Evolutionary conservation across 2,329 filamentous ascomycete genomes (phyloP), one percentile per base, ranked within the genome.

Genomic region (Clarireedia paspali): DNA sequence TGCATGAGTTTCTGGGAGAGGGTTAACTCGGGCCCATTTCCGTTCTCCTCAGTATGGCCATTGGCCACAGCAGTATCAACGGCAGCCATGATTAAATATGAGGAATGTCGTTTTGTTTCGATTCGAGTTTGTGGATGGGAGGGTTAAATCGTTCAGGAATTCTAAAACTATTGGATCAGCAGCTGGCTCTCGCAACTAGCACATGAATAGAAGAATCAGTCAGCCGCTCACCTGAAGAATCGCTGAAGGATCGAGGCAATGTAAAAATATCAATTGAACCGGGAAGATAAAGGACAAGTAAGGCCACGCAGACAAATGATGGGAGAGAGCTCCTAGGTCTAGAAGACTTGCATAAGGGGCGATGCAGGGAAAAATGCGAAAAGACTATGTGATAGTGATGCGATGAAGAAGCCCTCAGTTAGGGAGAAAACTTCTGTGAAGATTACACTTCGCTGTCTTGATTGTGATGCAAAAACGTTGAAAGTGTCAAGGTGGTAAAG

Each of bases 1-100:
- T 84, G 77, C 67, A 83, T 77, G 60, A 88, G 80, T 74, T 78
- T 80, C 72, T 86, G 81, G 10, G 66, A 66, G 47, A 64, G 60
- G 40, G 64, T 64, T 15, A 66, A 50, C 40, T 59, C 60, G 20
- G 50, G 34, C 24, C 47, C 57, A 26, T 51, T 57, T 51, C 62
- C 62, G 57, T 67, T 65, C 39, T 56, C 26, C 20, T 51, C 57
- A 24, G 56, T 42, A 15, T 56, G 53, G 23, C 60, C 65, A 49
- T 60, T 63, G 42, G 42, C 57, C 26, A 55, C 44, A 38, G 56
- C 49, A 47, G 61, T 45, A 48, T 57, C 56, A 36, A 57, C 47
- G 17, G 67, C 62, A 59, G 67, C 60, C 68, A 70, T 70, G 47
- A 20, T 62, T 26, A 17, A 24, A 24, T 47, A 45, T 4, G 30